These are phyloP conservation scores for Spergularia bocconei DNA, from an alignment of 148 eudicot genomes.

Conservation along the genomic window DNA sequence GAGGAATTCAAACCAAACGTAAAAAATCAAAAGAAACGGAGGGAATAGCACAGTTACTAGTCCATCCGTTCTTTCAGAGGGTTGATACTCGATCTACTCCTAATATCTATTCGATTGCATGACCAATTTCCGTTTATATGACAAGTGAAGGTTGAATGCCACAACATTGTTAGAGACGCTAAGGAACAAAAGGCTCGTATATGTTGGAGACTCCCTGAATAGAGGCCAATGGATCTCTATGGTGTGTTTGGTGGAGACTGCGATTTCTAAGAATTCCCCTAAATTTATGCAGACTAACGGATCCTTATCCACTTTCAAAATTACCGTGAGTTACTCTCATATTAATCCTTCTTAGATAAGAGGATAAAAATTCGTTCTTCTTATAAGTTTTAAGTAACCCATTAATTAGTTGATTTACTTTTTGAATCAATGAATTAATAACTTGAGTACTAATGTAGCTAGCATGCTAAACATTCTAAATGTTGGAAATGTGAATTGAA, in stretches of 20 bases:
- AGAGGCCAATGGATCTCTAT: conserved; percentile 90
- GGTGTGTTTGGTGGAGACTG: conserved; percentile 63
- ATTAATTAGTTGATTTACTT: neutral
- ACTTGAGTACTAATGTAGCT: neutral
- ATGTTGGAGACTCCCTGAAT: conserved; percentile 80
- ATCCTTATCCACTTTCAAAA: conserved; percentile 57
- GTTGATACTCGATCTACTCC: neutral
- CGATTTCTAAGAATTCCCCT: conserved; percentile 41
- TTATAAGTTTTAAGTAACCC: no score
- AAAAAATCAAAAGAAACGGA: no score
- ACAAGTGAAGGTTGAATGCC: conserved; percentile 68
- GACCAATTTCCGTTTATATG: neutral
- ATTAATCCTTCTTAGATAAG: neutral
- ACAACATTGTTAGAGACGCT: conserved; percentile 62
- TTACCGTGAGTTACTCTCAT: conserved; percentile 42
- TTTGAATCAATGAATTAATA: neutral
- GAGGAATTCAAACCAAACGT: no score
- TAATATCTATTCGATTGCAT: no score
- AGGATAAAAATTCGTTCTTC: no score
- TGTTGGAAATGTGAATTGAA: conserved; percentile 27
- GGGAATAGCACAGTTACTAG: no score
- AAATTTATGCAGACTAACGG: conserved; percentile 55
- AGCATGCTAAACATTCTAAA: neutral
- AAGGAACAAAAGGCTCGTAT: conserved; percentile 71
- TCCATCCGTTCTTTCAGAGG: no score